Evolutionary conservation across 2,329 filamentous ascomycete species (phyloP).

Genomic region (Apiospora marii): DNA sequence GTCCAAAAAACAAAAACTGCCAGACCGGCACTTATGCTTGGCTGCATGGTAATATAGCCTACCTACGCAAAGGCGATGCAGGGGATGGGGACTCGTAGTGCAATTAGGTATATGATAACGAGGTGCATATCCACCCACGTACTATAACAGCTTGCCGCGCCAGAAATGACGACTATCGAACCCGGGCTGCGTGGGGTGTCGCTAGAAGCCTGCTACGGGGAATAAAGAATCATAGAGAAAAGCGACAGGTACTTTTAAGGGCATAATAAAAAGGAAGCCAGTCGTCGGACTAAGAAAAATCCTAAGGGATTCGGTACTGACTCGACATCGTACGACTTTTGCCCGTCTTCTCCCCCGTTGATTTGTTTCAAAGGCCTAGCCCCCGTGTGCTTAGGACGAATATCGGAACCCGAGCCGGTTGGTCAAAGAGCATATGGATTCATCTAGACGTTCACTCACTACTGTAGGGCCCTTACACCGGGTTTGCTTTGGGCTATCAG

Average conservation of each 20-base stretch:
- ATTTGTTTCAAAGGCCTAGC: neutral
- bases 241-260: no score
- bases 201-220: neutral
- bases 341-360: neutral
- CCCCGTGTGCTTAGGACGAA: neutral
- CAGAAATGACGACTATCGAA: slow-evolving; percentile 7
- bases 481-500: neutral
- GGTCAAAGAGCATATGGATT: neutral
- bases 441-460: neutral
- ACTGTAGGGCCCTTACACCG: neutral
- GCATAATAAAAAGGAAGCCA: neutral
- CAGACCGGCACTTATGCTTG: slow-evolving; percentile 2
- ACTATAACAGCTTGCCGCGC: neutral
- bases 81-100: neutral
- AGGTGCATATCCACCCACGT: neutral
- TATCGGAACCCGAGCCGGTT: neutral
- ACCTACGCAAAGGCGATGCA: neutral
- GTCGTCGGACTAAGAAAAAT: neutral
- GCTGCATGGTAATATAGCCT: neutral
- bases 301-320: neutral
- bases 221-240: neutral
- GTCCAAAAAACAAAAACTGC: neutral
- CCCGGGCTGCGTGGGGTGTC: neutral
- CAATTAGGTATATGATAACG: neutral
- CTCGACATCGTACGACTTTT: neutral